Base-by-base conservation (phyloP, 164 flowering plant species). In the Annona squamosa region DNA sequence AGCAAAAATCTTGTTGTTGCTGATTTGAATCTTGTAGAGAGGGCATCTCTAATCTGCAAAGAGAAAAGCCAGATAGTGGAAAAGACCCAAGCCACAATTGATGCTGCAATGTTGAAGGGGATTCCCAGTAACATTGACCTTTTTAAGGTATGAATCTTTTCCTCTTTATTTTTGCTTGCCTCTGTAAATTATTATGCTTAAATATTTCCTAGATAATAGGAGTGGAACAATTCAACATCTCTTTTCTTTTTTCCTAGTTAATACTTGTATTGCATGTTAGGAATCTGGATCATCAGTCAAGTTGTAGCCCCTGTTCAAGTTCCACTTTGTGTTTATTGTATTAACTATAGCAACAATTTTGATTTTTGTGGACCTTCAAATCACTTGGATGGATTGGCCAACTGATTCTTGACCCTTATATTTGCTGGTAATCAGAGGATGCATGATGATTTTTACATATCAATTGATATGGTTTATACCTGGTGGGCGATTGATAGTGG, bases 111-210 rank as follows among this genome's bases (percentile, higher is more conserved):
- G 85, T 79, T 95, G 56, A 79, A 91, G 83, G 99, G 98, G 73
- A 95, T 95, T 75, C 98, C 99, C 16, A 90, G 90, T 82, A 95
- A 95, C 83, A 93, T 95, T 80, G 99, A 95, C 76, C 97, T 95
- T 72, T 88, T 95, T 80, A 88, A 95, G 97, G 99, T 45, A 48
- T 52, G 69, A 17, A 48, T 73, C 56, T 65, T 18, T 26, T 45
- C 56, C 37, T 13, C 59, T 52, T 10, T 9, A 5, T 52, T 52
- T 52, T 52, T 52, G 9, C 2, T 52, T 10, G 9, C 59, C 59
- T 9, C 17, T 16, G 13, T 52, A 52, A 5, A 52, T 16, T 52
- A 52, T 6, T 10, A 16, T 52, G 59, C 59, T 52, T 13, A 7
- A 52, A 52, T 9, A 16, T 9, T 52, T 52, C 13, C 59, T 52